Conservation (phyloP, 2,329 filamentous ascomycete genomes). For the Exophiala aquamarina region DNA sequence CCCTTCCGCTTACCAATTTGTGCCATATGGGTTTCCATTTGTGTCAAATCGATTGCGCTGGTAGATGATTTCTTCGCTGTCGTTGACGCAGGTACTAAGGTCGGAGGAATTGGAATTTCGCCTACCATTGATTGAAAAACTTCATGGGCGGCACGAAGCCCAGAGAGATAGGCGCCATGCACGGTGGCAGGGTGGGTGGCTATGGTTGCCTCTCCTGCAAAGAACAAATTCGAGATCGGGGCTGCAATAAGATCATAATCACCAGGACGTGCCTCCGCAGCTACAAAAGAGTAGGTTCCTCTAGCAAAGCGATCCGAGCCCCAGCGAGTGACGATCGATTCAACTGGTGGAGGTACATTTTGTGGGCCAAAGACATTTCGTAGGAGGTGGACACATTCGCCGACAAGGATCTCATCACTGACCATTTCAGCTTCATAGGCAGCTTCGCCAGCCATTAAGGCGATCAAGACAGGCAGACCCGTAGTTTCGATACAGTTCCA, state of each 20-base stretch:
- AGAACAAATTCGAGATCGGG: constrained; percentile 82
- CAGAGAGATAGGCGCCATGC: constrained; percentile 93
- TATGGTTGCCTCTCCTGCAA: constrained; percentile 94
- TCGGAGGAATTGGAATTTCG: constrained; percentile 72
- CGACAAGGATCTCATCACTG: constrained; percentile 71
- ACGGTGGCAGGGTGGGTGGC: constrained; percentile 95
- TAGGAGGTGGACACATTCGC: constrained; percentile 77
- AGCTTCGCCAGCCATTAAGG: constrained; percentile 92
- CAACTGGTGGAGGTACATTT: constrained; percentile 72
- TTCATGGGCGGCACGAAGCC: constrained; percentile 83
- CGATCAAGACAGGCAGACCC: constrained; percentile 82
- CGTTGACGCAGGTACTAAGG: constrained; percentile 67
- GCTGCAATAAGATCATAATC: constrained; percentile 93
- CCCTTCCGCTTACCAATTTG: constrained; percentile 30
- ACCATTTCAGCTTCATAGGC: constrained; percentile 82
- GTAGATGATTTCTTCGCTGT: constrained; percentile 15
- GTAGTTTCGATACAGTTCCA: constrained; percentile 93
- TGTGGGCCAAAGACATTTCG: constrained; percentile 67
- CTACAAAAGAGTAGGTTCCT: constrained; percentile 94
- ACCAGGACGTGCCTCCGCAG: constrained; percentile 73
- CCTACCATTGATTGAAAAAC: constrained; percentile 79
- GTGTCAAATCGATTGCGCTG: constrained; percentile 38
- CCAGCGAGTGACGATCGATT: constrained; percentile 91
- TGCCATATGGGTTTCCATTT: constrained; percentile 25
- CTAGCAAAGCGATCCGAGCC: constrained; percentile 85